Percentiles rank a stretch among this genome's conserved stretches.
phyloP scores from a whole-genome alignment of 176 grass and related monocot species.

The Cenchrus fungigraminus region DNA sequence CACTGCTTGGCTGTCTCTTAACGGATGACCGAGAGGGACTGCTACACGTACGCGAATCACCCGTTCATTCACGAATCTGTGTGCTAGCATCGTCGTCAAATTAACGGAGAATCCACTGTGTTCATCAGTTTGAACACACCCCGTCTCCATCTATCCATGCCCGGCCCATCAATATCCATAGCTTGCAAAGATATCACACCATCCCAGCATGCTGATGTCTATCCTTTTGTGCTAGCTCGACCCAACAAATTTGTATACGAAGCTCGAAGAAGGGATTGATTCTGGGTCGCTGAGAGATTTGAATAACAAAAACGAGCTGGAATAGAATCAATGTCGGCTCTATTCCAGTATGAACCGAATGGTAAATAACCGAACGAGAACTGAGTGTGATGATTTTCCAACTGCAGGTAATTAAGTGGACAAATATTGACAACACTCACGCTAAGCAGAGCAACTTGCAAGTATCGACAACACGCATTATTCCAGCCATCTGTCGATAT shows the following conservation, averaged over 20 bases:
- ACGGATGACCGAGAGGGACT: neutral
- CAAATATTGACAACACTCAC: neutral
- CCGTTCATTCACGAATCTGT: neutral
- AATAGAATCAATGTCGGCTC: no score
- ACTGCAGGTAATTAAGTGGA: neutral
- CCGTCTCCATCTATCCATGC: neutral
- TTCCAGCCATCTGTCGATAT: neutral
- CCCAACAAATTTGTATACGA: no score
- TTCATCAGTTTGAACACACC: slow-evolving; percentile 20
- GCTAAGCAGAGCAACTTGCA: neutral
- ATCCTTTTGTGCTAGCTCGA: no score
- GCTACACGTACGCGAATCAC: neutral
- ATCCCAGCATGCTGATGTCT: no score
- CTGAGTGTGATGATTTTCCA: neutral
- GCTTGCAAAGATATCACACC: no score
- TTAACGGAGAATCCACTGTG: neutral
- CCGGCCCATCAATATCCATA: no score
- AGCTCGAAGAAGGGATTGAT: no score
- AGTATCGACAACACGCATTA: neutral
- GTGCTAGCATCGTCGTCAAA: neutral
- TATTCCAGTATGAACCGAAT: no score
- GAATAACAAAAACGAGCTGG: no score
- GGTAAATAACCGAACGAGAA: no score
- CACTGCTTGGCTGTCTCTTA: neutral
- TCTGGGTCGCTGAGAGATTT: no score